A percentile compares a stretch with the other conserved stretches of the same genome.
Evolutionary conservation across 2,329 filamentous ascomycete species (phyloP).

Genomic region (Aureobasidium mangrovei): DNA sequence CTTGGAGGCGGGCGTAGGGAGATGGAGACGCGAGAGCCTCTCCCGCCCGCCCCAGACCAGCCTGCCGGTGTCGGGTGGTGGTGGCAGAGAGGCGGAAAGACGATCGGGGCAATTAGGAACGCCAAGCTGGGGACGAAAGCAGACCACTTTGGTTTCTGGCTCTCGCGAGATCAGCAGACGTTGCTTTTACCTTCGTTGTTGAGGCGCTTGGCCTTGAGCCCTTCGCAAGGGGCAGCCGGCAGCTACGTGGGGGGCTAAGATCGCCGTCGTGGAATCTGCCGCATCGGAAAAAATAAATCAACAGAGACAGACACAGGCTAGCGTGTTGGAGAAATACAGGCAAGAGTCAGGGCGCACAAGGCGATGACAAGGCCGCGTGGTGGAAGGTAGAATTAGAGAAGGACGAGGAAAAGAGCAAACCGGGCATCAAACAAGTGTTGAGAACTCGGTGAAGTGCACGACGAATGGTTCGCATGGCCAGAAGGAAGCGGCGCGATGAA

Average conservation of each 20-base stretch:
- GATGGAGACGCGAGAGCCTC: conserved; percentile 1
- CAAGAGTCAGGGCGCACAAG: neutral
- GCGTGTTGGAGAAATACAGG: neutral
- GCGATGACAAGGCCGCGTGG: no score
- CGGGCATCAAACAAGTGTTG: neutral
- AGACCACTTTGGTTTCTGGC: no score
- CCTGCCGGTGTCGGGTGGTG: neutral
- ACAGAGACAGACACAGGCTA: neutral
- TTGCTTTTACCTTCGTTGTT: neutral
- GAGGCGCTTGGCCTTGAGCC: conserved; percentile 9
- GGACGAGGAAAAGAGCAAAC: neutral
- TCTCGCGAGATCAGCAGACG: conserved; percentile 6
- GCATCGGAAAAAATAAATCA: neutral
- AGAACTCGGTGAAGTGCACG: neutral
- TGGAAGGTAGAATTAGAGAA: no score
- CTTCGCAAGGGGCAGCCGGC: neutral
- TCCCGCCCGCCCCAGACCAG: conserved; percentile 1
- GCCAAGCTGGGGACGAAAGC: conserved; percentile 3
- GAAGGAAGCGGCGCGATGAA: neutral
- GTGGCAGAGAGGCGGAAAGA: neutral
- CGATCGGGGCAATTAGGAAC: conserved; percentile 13
- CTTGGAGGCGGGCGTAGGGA: neutral
- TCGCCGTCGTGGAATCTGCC: conserved; percentile 10
- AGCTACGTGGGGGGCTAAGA: conserved; percentile 2
- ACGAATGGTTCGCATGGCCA: neutral